phyloP scores from a whole-genome alignment of 164 flowering plant species.

The Protea cynaroides region DNA sequence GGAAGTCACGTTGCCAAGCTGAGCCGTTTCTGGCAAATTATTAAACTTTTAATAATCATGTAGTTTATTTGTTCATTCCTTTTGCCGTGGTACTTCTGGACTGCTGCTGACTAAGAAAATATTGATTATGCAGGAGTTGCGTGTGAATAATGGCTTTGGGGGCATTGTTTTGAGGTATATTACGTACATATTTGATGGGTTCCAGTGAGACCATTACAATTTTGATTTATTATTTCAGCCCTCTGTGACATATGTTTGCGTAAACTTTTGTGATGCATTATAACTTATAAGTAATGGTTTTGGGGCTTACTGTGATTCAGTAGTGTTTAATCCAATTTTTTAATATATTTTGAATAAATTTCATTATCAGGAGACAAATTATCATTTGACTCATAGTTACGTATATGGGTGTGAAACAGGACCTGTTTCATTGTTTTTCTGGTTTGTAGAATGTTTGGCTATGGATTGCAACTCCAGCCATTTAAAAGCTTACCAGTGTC shows the following conservation, averaged over 20 bases:
- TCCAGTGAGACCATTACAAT: not conserved
- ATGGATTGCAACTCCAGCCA: no score
- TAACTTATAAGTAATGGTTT: no score
- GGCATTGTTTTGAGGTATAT: conserved; percentile 84
- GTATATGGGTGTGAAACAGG: no score
- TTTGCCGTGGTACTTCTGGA: not conserved
- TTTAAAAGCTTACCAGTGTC: not conserved
- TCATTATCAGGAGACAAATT: no score
- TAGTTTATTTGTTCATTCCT: not conserved
- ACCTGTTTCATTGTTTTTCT: no score
- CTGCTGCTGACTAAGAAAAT: conserved; percentile 4
- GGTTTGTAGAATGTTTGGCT: no score
- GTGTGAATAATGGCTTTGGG: conserved; percentile 76
- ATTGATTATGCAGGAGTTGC: conserved; percentile 75
- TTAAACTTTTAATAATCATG: not conserved
- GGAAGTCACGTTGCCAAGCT: not conserved
- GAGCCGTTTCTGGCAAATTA: not conserved
- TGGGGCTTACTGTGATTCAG: no score
- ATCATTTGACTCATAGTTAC: no score
- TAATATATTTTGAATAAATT: no score
- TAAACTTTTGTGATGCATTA: not conserved
- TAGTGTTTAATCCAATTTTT: no score
- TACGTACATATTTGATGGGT: not conserved
- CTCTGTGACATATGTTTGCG: not conserved
- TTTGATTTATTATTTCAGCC: not conserved